These are phyloP conservation scores for Rhododendron kiyosumense DNA, from an alignment of 148 eudicot genomes.

Conservation along the genomic window DNA sequence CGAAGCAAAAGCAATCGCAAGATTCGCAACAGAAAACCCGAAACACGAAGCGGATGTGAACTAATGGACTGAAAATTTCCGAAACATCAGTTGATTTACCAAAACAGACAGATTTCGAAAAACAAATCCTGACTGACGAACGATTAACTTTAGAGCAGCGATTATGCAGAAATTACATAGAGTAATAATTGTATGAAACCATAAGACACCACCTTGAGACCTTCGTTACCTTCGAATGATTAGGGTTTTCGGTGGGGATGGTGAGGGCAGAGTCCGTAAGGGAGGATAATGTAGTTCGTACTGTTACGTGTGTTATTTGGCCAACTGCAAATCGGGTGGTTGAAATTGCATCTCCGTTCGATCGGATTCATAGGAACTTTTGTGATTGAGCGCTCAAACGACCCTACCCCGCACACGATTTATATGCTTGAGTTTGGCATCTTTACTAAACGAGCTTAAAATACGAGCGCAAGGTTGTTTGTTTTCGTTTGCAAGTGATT, in stretches of 20 bases:
- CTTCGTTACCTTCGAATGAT: background rate
- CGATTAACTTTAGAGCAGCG: background rate
- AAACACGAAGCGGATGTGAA: background rate
- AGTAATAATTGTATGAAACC: background rate
- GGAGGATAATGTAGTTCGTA: background rate
- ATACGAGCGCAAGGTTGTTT: fast-evolving
- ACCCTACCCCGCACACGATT: no score
- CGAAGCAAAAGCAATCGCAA: background rate
- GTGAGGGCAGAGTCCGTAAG: background rate
- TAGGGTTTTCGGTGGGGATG: background rate
- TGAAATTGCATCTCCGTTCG: background rate
- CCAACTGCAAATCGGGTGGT: background rate
- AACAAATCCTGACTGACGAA: background rate
- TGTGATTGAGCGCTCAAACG: no score
- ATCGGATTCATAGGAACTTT: background rate
- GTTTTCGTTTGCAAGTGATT: no score
- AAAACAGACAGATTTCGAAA: background rate
- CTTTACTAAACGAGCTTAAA: no score
- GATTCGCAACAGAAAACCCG: background rate
- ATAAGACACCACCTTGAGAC: background rate
- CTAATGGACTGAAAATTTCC: background rate
- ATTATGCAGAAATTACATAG: background rate
- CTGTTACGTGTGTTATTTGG: background rate
- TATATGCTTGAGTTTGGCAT: no score
- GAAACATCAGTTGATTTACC: background rate